Evolutionary conservation across 352 stramenopile genomes (phyloP).

Genomic region (Globisporangium acanthophoron): DNA sequence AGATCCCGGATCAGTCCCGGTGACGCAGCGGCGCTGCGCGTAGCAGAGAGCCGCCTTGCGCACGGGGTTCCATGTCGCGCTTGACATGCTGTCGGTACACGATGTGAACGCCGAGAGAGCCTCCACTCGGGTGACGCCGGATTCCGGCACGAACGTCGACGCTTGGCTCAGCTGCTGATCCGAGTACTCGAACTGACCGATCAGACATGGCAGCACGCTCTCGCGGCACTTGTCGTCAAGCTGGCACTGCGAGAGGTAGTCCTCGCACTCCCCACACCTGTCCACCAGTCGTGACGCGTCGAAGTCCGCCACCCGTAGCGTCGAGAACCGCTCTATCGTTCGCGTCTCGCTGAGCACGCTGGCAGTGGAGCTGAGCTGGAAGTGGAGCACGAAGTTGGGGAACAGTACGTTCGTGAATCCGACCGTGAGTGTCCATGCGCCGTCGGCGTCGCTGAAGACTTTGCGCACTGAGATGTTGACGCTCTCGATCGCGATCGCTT

Average conservation of each 20-base stretch:
- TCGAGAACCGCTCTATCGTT: not conserved
- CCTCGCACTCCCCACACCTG: conserved; percentile 1
- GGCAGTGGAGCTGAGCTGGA: not conserved
- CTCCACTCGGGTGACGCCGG: conserved; percentile 1
- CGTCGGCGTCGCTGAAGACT: not conserved
- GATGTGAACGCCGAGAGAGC: not conserved
- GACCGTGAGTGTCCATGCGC: conserved; percentile 5
- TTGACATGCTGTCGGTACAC: not conserved
- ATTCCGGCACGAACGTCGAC: not conserved
- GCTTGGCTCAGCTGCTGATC: not conserved
- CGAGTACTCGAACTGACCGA: not conserved
- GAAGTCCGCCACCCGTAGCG: conserved; percentile 5
- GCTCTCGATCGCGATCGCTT: not conserved
- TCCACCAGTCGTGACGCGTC: conserved; percentile 1
- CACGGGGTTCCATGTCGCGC: conserved; percentile 6
- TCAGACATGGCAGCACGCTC: conserved; percentile 4
- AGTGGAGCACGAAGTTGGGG: conserved; percentile 4
- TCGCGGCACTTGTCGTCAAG: conserved; percentile 5
- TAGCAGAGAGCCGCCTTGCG: conserved; percentile 7
- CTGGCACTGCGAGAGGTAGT: conserved; percentile 5
- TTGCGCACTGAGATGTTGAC: conserved; percentile 1
- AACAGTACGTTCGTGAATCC: conserved; percentile 12
- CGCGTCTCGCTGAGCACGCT: conserved; percentile 1
- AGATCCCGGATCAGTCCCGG: not conserved
- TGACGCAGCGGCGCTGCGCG: not conserved